phyloP scores from a whole-genome alignment of 164 flowering plant genomes.

The Cinnamomum chago region DNA sequence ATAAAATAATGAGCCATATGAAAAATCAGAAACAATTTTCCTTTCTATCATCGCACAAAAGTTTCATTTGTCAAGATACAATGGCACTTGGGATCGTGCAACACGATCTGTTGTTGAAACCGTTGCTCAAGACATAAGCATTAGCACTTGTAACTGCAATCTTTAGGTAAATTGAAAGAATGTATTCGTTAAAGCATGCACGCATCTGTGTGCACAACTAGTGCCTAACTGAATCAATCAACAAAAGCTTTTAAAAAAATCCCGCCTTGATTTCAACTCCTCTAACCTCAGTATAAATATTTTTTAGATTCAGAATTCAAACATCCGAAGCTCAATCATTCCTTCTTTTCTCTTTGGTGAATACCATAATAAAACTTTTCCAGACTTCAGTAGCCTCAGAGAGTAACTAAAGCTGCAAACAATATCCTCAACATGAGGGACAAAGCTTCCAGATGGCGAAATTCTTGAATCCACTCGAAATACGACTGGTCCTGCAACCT shows the following conservation, averaged over 20 bases:
- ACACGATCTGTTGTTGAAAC: background rate
- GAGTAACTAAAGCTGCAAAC: constrained; percentile 72
- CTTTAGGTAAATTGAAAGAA: background rate
- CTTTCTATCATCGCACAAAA: too few species aligned
- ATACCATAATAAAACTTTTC: constrained; percentile 89
- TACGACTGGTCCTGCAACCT: constrained; percentile 82
- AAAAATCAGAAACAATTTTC: too few species aligned
- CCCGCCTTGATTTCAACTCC: constrained; percentile 3
- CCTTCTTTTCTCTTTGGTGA: constrained; percentile 94
- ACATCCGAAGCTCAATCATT: constrained; percentile 86
- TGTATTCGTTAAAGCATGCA: background rate
- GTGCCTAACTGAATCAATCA: background rate
- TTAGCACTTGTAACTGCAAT: background rate
- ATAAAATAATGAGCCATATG: too few species aligned
- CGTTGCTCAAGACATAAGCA: background rate
- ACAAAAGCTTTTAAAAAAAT: background rate
- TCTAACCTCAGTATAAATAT: background rate
- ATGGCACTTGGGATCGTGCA: background rate
- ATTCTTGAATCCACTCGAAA: constrained; percentile 69
- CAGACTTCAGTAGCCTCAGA: constrained; percentile 51
- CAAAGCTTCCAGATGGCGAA: constrained; percentile 28
- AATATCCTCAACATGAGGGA: constrained; percentile 58
- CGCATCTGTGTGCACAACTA: background rate
- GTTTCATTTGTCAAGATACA: too few species aligned
- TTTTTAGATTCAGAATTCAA: constrained; percentile 46